These are phyloP conservation scores for Starmera amethionina DNA, from an alignment of 805 yeast genomes.

Conservation along the genomic window DNA sequence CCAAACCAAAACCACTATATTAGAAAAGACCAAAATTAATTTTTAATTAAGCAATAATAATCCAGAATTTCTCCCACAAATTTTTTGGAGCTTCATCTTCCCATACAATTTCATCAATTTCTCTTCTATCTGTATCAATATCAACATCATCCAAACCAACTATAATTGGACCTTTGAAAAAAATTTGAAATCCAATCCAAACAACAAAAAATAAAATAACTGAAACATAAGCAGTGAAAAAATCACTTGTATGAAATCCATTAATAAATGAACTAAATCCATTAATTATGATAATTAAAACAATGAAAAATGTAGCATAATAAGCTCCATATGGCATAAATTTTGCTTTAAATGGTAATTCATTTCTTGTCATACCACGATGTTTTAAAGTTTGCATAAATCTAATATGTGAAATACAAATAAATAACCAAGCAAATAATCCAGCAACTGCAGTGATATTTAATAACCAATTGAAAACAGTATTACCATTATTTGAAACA, in stretches of 20 bases:
- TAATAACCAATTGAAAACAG: slow-evolving; percentile 63
- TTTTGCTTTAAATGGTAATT: slow-evolving; percentile 66
- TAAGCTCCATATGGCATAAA: slow-evolving; percentile 61
- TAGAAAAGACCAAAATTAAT: too few species aligned
- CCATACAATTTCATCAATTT: slow-evolving; percentile 49
- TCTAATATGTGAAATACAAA: slow-evolving; percentile 54
- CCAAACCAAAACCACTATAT: too few species aligned
- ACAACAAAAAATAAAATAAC: slow-evolving; percentile 46
- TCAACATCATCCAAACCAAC: slow-evolving; percentile 52
- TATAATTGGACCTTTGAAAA: slow-evolving; percentile 37
- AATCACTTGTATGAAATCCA: slow-evolving; percentile 39
- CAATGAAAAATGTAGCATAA: slow-evolving; percentile 46
- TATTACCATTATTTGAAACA: slow-evolving; percentile 37
- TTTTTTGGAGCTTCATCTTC: slow-evolving; percentile 43
- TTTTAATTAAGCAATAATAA: slow-evolving; percentile 25
- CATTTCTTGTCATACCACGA: slow-evolving; percentile 57
- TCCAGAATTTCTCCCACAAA: slow-evolving; percentile 49
- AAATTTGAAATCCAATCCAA: slow-evolving; percentile 47
- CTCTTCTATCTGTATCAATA: slow-evolving; percentile 57
- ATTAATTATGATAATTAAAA: slow-evolving; percentile 55
- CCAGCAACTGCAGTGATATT: slow-evolving; percentile 76
- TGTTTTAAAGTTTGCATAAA: slow-evolving; percentile 56
- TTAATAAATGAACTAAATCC: slow-evolving; percentile 59
- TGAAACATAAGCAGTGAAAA: slow-evolving; percentile 67
- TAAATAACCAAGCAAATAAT: slow-evolving; percentile 62